Conservation (phyloP, 2,329 filamentous ascomycete genomes). For the Colletotrichum salicis region DNA sequence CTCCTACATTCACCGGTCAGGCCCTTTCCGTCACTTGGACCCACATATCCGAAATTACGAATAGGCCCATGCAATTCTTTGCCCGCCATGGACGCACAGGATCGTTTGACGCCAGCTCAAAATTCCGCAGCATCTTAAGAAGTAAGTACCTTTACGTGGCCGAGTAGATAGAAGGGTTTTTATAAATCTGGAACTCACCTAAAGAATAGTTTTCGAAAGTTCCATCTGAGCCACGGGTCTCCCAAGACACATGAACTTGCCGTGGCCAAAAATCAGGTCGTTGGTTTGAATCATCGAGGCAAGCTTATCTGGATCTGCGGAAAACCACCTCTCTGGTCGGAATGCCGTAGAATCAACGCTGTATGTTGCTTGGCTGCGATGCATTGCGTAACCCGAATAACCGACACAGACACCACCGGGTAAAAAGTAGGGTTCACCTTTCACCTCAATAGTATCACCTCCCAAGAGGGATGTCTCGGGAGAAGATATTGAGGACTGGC, state of each 20-base stretch:
- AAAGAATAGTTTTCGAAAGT: constrained; percentile 41
- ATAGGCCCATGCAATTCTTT: constrained; percentile 42
- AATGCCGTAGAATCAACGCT: constrained; percentile 66
- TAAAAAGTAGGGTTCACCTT: constrained; percentile 45
- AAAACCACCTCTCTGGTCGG: constrained; percentile 66
- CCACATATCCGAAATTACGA: constrained; percentile 47
- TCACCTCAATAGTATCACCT: constrained; percentile 33
- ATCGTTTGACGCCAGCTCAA: constrained; percentile 43
- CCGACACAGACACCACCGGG: constrained; percentile 68
- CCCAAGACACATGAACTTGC: constrained; percentile 31
- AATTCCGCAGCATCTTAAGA: constrained; percentile 42
- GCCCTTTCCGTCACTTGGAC: constrained; percentile 42
- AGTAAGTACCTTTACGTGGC: too few species aligned
- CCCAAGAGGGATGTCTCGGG: constrained; percentile 38
- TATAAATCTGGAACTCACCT: constrained; percentile 43
- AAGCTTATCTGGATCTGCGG: constrained; percentile 48
- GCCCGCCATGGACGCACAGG: constrained; percentile 42
- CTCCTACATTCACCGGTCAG: background rate
- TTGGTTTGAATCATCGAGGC: constrained; percentile 25
- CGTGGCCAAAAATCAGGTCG: constrained; percentile 32
- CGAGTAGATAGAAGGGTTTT: background rate
- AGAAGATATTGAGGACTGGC: constrained; percentile 39
- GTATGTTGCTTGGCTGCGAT: constrained; percentile 65
- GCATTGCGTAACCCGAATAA: constrained; percentile 70
- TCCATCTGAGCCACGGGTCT: constrained; percentile 34